Evolutionary conservation across 371 early-diverging fungal species (phyloP), one percentile per base, ranked within the genome.

Genomic region (Cokeromyces recurvatus): DNA sequence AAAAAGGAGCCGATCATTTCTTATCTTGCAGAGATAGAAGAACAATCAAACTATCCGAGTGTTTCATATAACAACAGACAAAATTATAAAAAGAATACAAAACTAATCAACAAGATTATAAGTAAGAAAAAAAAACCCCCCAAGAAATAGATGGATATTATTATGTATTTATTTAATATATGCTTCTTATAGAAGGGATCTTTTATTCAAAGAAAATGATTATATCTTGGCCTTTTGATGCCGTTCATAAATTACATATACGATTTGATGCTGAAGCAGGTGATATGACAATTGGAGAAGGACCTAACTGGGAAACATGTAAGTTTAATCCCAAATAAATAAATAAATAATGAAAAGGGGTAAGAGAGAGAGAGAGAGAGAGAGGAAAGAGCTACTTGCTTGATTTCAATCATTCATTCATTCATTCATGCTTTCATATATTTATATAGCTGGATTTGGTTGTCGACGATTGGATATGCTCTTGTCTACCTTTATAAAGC

Each of bases 171-270:
- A 6, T 35, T 11, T 32, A 2, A 22, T 19, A 16, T 1, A 9
- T 23, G 22, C 5, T 37, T 38, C 7, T 5, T 15, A 31, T 20
- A 44, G 45, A 34, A 12, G 22, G 24, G 32, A 6, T 38, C 10
- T 32, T 45, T n/a, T n/a, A 36, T 27, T 9, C 44, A 24, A 37
- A 46, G 29, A 31, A 25, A 20, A 56, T 57, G 47, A 29, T 48
- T 7, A 53, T 58, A 24, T 58, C 53, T 2, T 53, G 53, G 53
- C 58, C 58, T 35, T 52, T 52, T 52, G 53, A 58, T 47, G 53
- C 53, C 12, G 47, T 52, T n/a, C 57, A 57, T 38, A 57, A 57
- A 43, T 52, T 52, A n/a, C 57, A 57, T 32, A 47, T 57, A 15
- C 52, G 52, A 36, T 51, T 57, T 16, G 47, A 57, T 43, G 23